Base-by-base conservation (phyloP, 2,329 filamentous ascomycete species). In the Colletotrichum sp. region DNA sequence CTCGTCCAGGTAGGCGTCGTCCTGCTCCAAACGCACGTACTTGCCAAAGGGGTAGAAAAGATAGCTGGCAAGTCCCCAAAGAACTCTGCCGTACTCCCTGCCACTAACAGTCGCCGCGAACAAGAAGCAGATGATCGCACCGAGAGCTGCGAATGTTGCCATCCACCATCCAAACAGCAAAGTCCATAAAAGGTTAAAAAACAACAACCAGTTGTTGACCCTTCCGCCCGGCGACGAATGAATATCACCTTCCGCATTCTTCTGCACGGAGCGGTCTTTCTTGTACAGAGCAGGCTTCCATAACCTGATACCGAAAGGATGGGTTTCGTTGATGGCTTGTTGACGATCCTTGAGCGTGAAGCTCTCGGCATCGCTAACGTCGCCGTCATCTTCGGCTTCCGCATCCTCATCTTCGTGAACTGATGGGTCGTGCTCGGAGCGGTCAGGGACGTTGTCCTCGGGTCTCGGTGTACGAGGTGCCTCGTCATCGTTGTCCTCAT, bases 251-350 rank as follows among this genome's bases (percentile, higher is more conserved):
- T 99, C 96, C 8, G 97, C 97, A 63, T 93, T 98, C 85, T 98
- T 97, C 84, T 99, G 96, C 48, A 99, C 98, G 1, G 97, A 99
- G 72, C 97, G 93, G 80, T 94, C 93, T 85, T 99, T 99, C 86
- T 99, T 99, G 90, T 99, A 99, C 78, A 99, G 85, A 2, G 97
- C 98, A 58, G 97, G 97, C 85, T 99, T 99, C 97, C 97, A 99
- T 78, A 99, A 95, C 83, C 98, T 93, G 83, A 99, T 99, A 88
- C 97, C 97, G 81, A 99, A 99, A 1, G 97, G 97, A 88, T 99
- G 97, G 1, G 97, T 99, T 84, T 98, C 94, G 86, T 99, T 99
- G 88, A 99, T 99, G 78, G 97, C 97, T 83, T 98, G 93, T 85
- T 99, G 97, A 72, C 97, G 93, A 84, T 99, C 97, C 84, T 98